Percentiles rank a stretch among this genome's conserved stretches.
Conservation (phyloP, 129 eudicot species). For the Calendula officinalis region DNA sequence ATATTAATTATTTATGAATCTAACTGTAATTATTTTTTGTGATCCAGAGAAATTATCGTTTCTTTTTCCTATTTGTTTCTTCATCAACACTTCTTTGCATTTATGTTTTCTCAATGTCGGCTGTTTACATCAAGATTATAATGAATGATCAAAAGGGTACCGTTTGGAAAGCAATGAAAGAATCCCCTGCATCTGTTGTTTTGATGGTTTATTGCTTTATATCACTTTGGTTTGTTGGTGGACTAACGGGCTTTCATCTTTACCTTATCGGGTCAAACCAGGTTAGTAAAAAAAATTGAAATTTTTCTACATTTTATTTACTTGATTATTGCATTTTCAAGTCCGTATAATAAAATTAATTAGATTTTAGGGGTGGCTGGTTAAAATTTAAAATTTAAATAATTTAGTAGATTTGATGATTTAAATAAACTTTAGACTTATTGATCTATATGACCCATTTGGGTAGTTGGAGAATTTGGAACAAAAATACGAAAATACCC, state of each 20-base stretch:
- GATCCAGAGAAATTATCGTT: constrained; percentile 80
- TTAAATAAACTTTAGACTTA: too few relatives aligned
- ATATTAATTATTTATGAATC: background rate
- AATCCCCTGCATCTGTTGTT: constrained; percentile 82
- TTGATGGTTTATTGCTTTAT: constrained; percentile 80
- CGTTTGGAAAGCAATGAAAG: constrained; percentile 86
- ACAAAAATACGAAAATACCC: too few relatives aligned
- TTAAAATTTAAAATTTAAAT: too few relatives aligned
- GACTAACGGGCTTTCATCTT: constrained; percentile 87
- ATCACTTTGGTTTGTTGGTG: constrained; percentile 86
- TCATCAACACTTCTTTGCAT: constrained; percentile 79
- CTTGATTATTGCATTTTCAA: too few relatives aligned
- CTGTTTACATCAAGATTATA: constrained; percentile 69
- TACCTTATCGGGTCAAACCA: constrained; percentile 87
- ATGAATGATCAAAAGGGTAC: constrained; percentile 63
- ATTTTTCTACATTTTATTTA: background rate
- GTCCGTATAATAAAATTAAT: too few relatives aligned
- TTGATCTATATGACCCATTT: too few relatives aligned
- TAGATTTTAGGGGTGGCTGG: too few relatives aligned
- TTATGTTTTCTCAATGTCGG: constrained; percentile 69
- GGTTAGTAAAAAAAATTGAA: constrained; percentile 47
- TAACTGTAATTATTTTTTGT: constrained; percentile 6
- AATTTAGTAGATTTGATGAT: too few relatives aligned
- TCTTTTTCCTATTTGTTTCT: constrained; percentile 75
- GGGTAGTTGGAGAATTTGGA: too few relatives aligned